These are phyloP conservation scores for Aspergillus fumigatiaffinis DNA, from an alignment of 2,329 filamentous ascomycete species.

Conservation along the genomic window DNA sequence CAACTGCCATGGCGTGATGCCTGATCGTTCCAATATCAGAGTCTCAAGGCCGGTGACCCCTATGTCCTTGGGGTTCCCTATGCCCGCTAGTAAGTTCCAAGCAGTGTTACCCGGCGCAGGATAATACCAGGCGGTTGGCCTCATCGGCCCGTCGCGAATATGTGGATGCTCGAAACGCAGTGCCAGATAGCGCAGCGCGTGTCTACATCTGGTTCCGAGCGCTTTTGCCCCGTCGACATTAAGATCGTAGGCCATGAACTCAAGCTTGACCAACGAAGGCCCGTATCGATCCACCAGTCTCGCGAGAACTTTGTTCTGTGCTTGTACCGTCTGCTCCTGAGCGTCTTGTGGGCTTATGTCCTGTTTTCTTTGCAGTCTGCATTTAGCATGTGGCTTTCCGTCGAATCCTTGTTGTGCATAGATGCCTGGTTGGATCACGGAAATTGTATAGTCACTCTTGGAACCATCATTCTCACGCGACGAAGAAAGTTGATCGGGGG, in stretches of 20 bases:
- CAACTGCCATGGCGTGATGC: slow-evolving; percentile 33
- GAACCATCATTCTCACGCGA: slow-evolving; percentile 1
- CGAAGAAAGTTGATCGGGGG: slow-evolving; percentile 14
- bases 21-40: slow-evolving; percentile 29
- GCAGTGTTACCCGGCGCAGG: slow-evolving; percentile 23
- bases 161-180: slow-evolving; percentile 34
- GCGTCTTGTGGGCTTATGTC: slow-evolving; percentile 1
- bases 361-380: slow-evolving; percentile 1
- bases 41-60: slow-evolving; percentile 24
- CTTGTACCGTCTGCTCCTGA: slow-evolving; percentile 17
- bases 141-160: slow-evolving; percentile 28
- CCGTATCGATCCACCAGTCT: slow-evolving; percentile 23
- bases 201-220: slow-evolving; percentile 18
- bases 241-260: slow-evolving; percentile 31
- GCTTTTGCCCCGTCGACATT: slow-evolving; percentile 25
- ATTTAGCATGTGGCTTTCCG: background rate
- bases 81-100: slow-evolving; percentile 31
- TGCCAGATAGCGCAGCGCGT: slow-evolving; percentile 27
- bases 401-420: background rate
- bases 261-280: slow-evolving; percentile 23
- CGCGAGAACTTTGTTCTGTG: slow-evolving; percentile 24
- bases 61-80: slow-evolving; percentile 19
- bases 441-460: slow-evolving; percentile 10
- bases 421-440: slow-evolving; percentile 11
- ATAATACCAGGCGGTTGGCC: slow-evolving; percentile 26